phyloP scores from a whole-genome alignment of 345 rosid species.

The Rhodamnia argentea region DNA sequence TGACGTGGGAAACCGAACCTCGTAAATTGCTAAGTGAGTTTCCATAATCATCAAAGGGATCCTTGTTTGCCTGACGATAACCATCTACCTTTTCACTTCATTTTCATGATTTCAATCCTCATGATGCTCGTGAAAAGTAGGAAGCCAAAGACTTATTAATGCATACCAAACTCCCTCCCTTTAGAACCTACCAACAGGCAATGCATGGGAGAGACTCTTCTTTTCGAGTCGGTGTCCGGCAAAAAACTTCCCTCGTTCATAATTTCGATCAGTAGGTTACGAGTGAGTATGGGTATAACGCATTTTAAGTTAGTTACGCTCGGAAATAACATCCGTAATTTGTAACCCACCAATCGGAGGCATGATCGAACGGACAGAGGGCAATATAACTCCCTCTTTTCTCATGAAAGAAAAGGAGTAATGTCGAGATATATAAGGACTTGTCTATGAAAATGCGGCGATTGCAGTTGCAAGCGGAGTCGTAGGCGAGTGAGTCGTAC shows the following conservation, averaged over 20 bases:
- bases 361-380: accelerated
- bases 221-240: neutral
- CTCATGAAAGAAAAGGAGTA: neutral
- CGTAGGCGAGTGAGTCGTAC: accelerated
- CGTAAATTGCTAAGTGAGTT: neutral
- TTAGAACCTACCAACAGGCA: neutral
- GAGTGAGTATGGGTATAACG: neutral
- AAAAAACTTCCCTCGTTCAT: neutral
- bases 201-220: neutral
- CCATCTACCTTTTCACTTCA: neutral
- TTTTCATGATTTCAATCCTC: neutral
- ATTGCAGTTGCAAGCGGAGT: neutral
- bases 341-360: accelerated
- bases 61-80: neutral
- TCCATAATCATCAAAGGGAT: neutral
- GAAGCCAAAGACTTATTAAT: neutral
- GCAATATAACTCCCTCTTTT: neutral
- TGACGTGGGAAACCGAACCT: neutral
- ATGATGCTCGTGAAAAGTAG: neutral
- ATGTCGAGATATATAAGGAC: neutral
- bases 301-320: neutral
- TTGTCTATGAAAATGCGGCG: neutral
- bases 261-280: neutral
- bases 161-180: neutral
- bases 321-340: neutral